Evolutionary conservation across 2,329 filamentous ascomycete genomes (phyloP), one percentile per base, ranked within the genome.

Genomic region (Exophiala spinifera): DNA sequence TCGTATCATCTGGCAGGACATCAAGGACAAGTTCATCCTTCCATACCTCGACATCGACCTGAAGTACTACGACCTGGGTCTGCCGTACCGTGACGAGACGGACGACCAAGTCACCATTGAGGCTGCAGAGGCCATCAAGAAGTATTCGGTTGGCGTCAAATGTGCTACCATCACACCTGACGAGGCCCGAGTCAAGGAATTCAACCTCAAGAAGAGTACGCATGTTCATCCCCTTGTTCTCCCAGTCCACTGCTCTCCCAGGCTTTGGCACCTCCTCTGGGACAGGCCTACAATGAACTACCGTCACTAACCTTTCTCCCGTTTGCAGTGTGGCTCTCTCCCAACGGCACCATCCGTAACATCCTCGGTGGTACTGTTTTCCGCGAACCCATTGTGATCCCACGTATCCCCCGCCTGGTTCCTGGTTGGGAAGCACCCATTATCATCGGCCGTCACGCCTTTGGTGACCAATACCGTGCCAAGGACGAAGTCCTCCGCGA

Each of bases 131-230:
- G 94, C 94, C 40, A 97, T 97, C 79, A 91, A 96, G 83, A 96
- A 96, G 82, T 96, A 97, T 82, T 90, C 87, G 56, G 94, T 99
- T 51, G 94, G 92, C 74, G 90, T 99, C 79, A 99, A 99, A 82
- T 99, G 94, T 75, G 94, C 94, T 63, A 99, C 94, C 72, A 99
- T 99, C 78, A 99, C 94, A 40, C 94, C 94, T 36, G 94, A 99
- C 72, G 94, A 99, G 83, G 87, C 85, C 62, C 87, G 94, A 72
- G 92, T 99, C 25, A 83, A 97, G 80, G 94, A 97, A 77, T 99
- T 97, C 76, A 91, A 96, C 72, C 83, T 99, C 66, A 99, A 97
- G 88, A 86, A 97, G 80, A 97, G 88, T 91, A 77, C 74, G 86
- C 65, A 51, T 31, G 33, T n/a, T 31, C 47, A 48, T 20, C 59